Percentiles rank a stretch among this genome's conserved stretches.
Conservation (phyloP, 495 filamentous ascomycete species). For the Monascus purpureus region DNA sequence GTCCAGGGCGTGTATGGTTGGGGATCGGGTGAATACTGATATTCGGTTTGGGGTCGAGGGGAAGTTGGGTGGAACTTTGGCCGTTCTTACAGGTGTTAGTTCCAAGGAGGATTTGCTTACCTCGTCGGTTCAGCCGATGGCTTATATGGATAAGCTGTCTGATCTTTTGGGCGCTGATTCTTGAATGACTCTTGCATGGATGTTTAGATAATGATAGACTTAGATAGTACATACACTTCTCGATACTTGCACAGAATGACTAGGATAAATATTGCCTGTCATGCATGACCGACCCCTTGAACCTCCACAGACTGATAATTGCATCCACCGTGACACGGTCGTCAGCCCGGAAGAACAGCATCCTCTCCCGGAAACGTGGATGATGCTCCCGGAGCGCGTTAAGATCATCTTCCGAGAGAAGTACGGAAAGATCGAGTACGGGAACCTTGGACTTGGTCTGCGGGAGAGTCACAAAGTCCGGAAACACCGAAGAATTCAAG, state of each 20-base stretch:
- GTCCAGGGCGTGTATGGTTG: conserved; percentile 83
- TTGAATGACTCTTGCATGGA: conserved; percentile 2
- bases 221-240: conserved; percentile 2
- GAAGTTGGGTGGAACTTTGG: conserved; percentile 77
- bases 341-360: conserved; percentile 23
- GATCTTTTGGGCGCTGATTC: conserved; percentile 42
- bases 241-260: not conserved
- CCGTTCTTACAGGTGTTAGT: conserved; percentile 80
- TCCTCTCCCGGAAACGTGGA: conserved; percentile 12
- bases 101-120: conserved; percentile 70
- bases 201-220: conserved; percentile 3
- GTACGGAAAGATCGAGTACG: conserved; percentile 25
- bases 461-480: conserved; percentile 15
- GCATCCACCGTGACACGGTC: conserved; percentile 27
- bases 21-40: conserved; percentile 88
- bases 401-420: conserved; percentile 23
- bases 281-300: conserved; percentile 43
- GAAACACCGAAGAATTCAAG: conserved; percentile 2
- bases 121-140: conserved; percentile 53
- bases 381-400: conserved; percentile 12
- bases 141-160: conserved; percentile 68
- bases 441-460: conserved; percentile 23
- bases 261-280: conserved; percentile 2
- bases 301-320: conserved; percentile 50
- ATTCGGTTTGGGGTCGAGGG: conserved; percentile 92